phyloP scores from a whole-genome alignment of 2,329 filamentous ascomycete genomes.

The Colletotrichum limetticola region DNA sequence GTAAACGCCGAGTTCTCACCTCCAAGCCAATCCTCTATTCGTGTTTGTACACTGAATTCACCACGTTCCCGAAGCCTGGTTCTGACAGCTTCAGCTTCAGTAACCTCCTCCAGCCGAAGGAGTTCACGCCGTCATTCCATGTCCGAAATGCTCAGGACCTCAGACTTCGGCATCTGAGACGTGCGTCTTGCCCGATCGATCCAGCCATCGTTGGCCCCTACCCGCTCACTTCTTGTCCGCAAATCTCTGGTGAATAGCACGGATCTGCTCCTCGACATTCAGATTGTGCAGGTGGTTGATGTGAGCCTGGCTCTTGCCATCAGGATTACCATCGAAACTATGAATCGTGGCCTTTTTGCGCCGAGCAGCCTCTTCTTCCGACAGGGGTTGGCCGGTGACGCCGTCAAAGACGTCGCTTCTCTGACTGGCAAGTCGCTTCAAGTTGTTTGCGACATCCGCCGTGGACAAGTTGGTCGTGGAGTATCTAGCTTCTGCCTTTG shows the following conservation, averaged over 20 bases:
- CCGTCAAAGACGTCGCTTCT: slow-evolving; percentile 88
- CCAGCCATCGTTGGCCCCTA: neutral
- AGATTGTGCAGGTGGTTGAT: slow-evolving; percentile 72
- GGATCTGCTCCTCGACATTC: slow-evolving; percentile 89
- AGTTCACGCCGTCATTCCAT: neutral
- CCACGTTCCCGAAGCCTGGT: neutral
- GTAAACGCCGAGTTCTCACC: slow-evolving; percentile 8
- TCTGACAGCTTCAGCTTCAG: neutral
- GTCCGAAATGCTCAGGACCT: neutral
- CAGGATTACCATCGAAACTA: slow-evolving; percentile 69
- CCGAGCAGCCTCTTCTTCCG: slow-evolving; percentile 78
- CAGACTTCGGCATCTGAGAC: neutral
- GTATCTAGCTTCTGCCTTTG: slow-evolving; percentile 86
- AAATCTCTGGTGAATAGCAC: slow-evolving; percentile 69
- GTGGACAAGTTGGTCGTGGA: slow-evolving; percentile 88
- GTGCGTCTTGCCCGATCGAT: neutral
- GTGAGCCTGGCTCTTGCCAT: slow-evolving; percentile 58
- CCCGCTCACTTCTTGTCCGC: slow-evolving; percentile 36
- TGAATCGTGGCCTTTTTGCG: slow-evolving; percentile 78
- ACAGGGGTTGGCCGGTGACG: slow-evolving; percentile 73
- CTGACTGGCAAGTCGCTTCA: slow-evolving; percentile 93
- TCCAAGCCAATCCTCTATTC: neutral
- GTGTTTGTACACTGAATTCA: neutral
- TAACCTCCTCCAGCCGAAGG: neutral
- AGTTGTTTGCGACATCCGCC: slow-evolving; percentile 88